phyloP scores from a whole-genome alignment of 768 basidiomycete species.

The Hypholoma fasciculare region DNA sequence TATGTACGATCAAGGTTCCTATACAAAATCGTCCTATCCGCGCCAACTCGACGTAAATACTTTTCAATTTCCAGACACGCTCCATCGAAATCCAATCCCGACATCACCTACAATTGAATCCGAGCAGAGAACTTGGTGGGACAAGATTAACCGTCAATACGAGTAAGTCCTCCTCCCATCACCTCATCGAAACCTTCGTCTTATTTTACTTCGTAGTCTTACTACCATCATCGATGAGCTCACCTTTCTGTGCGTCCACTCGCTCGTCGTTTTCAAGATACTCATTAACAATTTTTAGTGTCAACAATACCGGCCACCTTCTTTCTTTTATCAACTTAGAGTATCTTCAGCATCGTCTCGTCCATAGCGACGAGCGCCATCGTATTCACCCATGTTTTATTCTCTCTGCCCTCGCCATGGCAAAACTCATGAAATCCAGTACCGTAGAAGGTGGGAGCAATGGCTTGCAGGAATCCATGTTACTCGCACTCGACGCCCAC shows the following conservation, averaged over 20 bases:
- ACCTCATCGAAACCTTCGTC: background rate
- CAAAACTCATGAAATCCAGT: constrained; percentile 72
- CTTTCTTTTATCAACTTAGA: constrained; percentile 68
- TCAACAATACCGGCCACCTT: constrained; percentile 62
- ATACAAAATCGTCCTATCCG: constrained; percentile 36
- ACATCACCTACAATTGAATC: constrained; percentile 31
- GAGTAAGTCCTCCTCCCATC: constrained; percentile 27
- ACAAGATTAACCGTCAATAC: constrained; percentile 35
- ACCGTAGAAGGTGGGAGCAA: constrained; percentile 53
- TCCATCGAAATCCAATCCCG: constrained; percentile 30
- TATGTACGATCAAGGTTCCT: constrained; percentile 36
- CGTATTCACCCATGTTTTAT: constrained; percentile 73
- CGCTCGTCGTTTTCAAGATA: background rate
- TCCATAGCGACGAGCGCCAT: constrained; percentile 49
- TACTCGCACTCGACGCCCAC: constrained; percentile 58
- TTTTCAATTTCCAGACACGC: constrained; percentile 30
- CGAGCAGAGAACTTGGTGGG: constrained; percentile 45
- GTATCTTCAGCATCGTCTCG: constrained; percentile 52
- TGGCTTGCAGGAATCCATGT: constrained; percentile 60
- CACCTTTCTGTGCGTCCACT: constrained; percentile 25
- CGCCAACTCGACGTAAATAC: constrained; percentile 38
- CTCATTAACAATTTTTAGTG: constrained; percentile 36
- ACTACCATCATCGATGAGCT: constrained; percentile 25
- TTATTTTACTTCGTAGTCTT: constrained; percentile 9
- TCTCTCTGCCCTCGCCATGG: constrained; percentile 66